Evolutionary conservation across 805 yeast species (phyloP).

Genomic region (Lipomyces yamanashiensis): DNA sequence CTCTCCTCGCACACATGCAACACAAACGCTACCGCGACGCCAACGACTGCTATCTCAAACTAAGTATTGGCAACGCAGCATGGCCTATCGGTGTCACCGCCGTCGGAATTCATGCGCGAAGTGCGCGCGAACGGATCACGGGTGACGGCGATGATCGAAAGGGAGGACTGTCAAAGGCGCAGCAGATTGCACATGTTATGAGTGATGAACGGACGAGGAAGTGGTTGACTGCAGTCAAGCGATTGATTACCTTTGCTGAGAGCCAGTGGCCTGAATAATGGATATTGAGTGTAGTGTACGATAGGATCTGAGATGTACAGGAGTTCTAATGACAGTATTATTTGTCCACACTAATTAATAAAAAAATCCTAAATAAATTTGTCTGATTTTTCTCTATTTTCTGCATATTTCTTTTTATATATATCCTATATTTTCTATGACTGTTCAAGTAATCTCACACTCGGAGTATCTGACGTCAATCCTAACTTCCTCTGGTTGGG

Average conservation of each 20-base stretch:
- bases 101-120: constrained; percentile 79
- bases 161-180: constrained; percentile 12
- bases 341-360: too few species aligned
- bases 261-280: constrained; percentile 39
- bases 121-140: constrained; percentile 62
- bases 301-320: background rate
- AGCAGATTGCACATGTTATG: constrained; percentile 69
- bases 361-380: too few species aligned
- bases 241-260: constrained; percentile 66
- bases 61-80: constrained; percentile 85
- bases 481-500: background rate
- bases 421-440: too few species aligned
- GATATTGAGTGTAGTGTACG: background rate
- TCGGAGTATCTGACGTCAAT: constrained; percentile 3
- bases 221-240: constrained; percentile 77
- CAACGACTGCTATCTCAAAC: constrained; percentile 68
- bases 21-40: constrained; percentile 56
- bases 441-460: too few species aligned
- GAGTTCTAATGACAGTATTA: too few species aligned
- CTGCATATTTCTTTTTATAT: background rate
- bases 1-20: constrained; percentile 67
- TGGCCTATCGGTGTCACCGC: constrained; percentile 89
- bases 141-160: constrained; percentile 48
- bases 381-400: background rate
- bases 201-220: constrained; percentile 69